Percentiles rank a stretch among this genome's conserved stretches.
These are phyloP conservation scores for Tolypocladium ophioglossoides DNA, from an alignment of 2,329 filamentous ascomycete species.

Conservation along the genomic window DNA sequence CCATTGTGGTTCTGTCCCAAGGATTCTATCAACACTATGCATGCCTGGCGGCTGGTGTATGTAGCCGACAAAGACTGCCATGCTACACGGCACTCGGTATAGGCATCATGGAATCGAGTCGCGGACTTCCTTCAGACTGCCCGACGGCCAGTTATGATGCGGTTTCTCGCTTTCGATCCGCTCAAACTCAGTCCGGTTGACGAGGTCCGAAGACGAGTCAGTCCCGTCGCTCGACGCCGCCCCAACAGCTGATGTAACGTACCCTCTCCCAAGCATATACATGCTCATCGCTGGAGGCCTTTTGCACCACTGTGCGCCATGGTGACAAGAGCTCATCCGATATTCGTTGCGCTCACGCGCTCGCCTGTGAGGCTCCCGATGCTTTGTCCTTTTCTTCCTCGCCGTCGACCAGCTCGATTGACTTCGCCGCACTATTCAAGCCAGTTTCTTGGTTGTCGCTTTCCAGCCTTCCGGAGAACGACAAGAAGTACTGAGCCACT, in stretches of 20 bases:
- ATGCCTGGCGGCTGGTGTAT: too few species aligned
- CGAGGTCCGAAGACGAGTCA: neutral
- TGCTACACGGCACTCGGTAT: neutral
- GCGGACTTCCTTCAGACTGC: neutral
- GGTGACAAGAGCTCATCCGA: neutral
- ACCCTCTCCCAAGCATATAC: neutral
- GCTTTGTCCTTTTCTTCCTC: slow-evolving; percentile 15
- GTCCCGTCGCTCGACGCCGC: neutral
- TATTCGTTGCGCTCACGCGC: neutral
- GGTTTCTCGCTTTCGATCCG: neutral
- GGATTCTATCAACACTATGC: neutral
- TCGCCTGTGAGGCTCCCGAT: neutral
- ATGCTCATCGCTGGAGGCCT: neutral
- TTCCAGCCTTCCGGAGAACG: slow-evolving; percentile 37
- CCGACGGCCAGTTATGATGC: neutral
- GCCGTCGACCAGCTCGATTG: slow-evolving; percentile 26
- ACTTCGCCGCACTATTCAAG: slow-evolving; percentile 26
- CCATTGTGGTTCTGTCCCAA: neutral
- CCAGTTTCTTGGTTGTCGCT: slow-evolving; percentile 34
- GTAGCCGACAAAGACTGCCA: neutral
- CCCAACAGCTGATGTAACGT: neutral
- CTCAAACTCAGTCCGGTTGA: neutral
- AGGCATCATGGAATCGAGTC: neutral
- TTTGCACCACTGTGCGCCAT: neutral
- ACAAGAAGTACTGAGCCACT: slow-evolving; percentile 51